Base-by-base conservation (phyloP, 768 basidiomycete species). In the Lactarius sp. region DNA sequence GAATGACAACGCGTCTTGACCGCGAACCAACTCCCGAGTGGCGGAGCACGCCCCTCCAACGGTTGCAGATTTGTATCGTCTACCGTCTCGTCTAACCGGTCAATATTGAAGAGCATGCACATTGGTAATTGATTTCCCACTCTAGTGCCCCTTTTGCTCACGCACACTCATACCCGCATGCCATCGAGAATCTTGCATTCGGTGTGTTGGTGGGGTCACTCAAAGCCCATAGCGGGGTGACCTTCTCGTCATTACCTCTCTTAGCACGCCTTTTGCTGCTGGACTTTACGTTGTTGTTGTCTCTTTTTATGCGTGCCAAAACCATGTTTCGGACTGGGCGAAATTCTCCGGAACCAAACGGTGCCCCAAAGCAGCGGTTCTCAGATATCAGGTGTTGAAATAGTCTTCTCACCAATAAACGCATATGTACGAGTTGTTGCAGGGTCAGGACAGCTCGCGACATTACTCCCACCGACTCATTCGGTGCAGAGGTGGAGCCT, bases 401-500 rank as follows among this genome's bases (percentile, higher is more conserved):
- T 41, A 37, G 53, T 22, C 22, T 16, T 20, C 55, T 44, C 3
- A 14, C 10, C 37, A 36, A 31, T 5, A 6, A 16, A 14, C 9
- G 12, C 22, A 44, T 16, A 27, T 12, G 37, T 4, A 47, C 37
- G 46, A 34, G 7, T 36, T 36, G 46, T 39, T 20, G 7, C 31
- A 27, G 34, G 10, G 8, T 31, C 22, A 18, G 6, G 33, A 13
- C 16, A 31, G 6, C 6, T 34, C 33, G 31, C 31, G 51, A 52
- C 33, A 33, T 44, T 12, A 3, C 6, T 13, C 12, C 33, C 53
- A 50, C 31, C 60, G 60, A 54, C 53, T 41, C 54, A 22, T 61
- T 61, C 60, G 60, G 60, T 56, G 47, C 53, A 54, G 22, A 39
- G 8, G 53, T 61, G 53, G 22, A 54, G 44, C 18, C 18, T 39